phyloP scores from a whole-genome alignment of 495 filamentous ascomycete species.

The Parathielavia hyrcaniae region DNA sequence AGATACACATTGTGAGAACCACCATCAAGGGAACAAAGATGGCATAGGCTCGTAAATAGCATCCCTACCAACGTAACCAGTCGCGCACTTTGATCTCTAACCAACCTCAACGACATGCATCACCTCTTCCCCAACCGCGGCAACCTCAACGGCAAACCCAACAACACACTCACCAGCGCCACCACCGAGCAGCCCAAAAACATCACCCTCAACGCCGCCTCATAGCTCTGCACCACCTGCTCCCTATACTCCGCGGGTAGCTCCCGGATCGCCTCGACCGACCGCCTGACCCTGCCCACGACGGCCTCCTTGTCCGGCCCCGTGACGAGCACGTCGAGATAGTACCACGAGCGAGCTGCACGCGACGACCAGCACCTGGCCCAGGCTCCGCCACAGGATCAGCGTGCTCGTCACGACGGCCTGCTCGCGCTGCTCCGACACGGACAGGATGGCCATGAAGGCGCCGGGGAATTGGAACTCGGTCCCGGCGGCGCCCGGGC shows the following conservation, averaged over 20 bases:
- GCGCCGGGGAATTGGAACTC: conserved; percentile 61
- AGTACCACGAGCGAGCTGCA: conserved; percentile 61
- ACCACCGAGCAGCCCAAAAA: conserved; percentile 49
- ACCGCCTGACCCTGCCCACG: conserved; percentile 35
- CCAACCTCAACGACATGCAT: neutral
- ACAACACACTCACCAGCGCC: conserved; percentile 42
- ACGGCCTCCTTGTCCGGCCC: conserved; percentile 41
- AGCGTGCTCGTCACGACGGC: conserved; percentile 69
- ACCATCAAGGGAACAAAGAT: no score
- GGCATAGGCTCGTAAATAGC: no score
- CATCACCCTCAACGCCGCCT: conserved; percentile 49
- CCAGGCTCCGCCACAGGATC: conserved; percentile 61
- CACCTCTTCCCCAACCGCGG: conserved; percentile 49
- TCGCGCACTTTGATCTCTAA: neutral
- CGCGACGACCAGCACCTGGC: conserved; percentile 65
- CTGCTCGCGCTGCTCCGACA: conserved; percentile 61
- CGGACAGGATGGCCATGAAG: conserved; percentile 63
- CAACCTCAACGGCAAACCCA: conserved; percentile 48
- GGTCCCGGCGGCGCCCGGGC: conserved; percentile 55
- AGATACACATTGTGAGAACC: no score
- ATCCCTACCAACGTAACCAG: neutral
- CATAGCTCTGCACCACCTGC: conserved; percentile 56
- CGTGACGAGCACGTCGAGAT: conserved; percentile 52
- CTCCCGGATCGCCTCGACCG: conserved; percentile 41
- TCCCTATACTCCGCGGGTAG: conserved; percentile 31